Conservation (phyloP, 2,329 filamentous ascomycete species). For the Reticulascus tulasneorum region DNA sequence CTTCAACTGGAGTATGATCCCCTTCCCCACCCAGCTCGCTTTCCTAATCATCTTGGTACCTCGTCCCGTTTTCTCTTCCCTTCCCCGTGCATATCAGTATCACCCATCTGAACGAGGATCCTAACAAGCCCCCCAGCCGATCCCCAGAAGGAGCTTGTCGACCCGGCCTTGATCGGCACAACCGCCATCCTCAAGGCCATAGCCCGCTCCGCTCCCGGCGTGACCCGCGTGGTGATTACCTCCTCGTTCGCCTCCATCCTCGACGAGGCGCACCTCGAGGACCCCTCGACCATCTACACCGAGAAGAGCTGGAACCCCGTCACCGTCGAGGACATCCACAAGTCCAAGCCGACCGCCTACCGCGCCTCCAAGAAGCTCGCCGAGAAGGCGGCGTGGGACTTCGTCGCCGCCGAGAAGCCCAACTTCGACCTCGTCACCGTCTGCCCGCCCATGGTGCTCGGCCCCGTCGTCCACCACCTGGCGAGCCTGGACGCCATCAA, state of each 20-base stretch:
- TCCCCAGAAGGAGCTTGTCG: conserved; percentile 49
- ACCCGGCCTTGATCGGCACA: conserved; percentile 55
- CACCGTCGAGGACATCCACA: conserved; percentile 39
- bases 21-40: background rate
- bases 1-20: conserved; percentile 39
- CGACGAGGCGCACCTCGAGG: conserved; percentile 28
- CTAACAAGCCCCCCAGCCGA: conserved; percentile 33
- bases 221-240: conserved; percentile 68
- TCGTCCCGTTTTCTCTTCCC: background rate
- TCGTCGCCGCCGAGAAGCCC: conserved; percentile 37
- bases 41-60: background rate
- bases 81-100: background rate
- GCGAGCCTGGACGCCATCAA: conserved; percentile 37
- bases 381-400: conserved; percentile 51
- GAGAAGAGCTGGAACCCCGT: conserved; percentile 53
- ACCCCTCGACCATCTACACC: conserved; percentile 37
- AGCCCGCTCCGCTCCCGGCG: conserved; percentile 50
- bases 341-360: conserved; percentile 41
- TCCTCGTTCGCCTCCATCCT: conserved; percentile 53
- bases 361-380: conserved; percentile 52
- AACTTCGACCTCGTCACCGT: conserved; percentile 49
- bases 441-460: conserved; percentile 47
- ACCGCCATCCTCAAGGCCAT: conserved; percentile 71
- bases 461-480: conserved; percentile 14
- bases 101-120: conserved; percentile 1